These are phyloP conservation scores for Polygonum aviculare DNA, from an alignment of 148 eudicot genomes.

Conservation along the genomic window DNA sequence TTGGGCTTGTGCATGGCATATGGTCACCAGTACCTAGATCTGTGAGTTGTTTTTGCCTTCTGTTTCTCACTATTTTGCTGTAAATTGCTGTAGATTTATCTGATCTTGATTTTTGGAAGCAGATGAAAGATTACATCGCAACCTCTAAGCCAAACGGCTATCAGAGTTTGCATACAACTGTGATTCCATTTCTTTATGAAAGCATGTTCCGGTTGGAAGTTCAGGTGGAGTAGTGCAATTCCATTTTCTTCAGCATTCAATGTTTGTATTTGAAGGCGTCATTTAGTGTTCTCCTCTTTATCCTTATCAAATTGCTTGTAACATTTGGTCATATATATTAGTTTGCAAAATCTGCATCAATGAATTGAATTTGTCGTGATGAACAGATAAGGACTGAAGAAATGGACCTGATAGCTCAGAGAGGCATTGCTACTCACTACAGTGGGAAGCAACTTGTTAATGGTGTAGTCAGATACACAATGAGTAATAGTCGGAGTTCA, in stretches of 20 bases:
- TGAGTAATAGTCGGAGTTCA: slow-evolving; percentile 38
- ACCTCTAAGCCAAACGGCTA: slow-evolving; percentile 96
- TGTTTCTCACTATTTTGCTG: background rate
- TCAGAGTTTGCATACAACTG: slow-evolving; percentile 97
- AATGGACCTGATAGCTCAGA: slow-evolving; percentile 90
- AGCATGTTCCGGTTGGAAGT: slow-evolving; percentile 97
- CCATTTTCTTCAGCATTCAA: background rate
- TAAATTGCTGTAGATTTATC: background rate
- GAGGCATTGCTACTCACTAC: slow-evolving; percentile 96
- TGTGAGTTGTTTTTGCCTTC: slow-evolving; percentile 39
- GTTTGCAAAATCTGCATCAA: background rate
- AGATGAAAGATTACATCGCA: slow-evolving; percentile 97
- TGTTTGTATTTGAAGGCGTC: background rate
- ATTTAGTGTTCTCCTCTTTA: background rate
- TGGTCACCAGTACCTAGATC: slow-evolving; percentile 96
- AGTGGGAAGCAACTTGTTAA: slow-evolving; percentile 63
- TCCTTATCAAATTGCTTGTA: background rate
- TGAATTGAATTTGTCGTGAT: slow-evolving; percentile 1
- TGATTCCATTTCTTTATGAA: slow-evolving; percentile 95
- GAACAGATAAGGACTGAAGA: slow-evolving; percentile 91
- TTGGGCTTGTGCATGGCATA: slow-evolving; percentile 90
- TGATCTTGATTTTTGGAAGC: slow-evolving; percentile 17
- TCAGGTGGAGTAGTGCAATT: slow-evolving; percentile 46
- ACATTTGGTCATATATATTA: background rate
- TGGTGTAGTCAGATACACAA: slow-evolving; percentile 46